A percentile compares a stretch with the other conserved stretches of the same genome.
These are phyloP conservation scores for Colletotrichum caudatum DNA, from an alignment of 2,329 filamentous ascomycete species.

Conservation along the genomic window DNA sequence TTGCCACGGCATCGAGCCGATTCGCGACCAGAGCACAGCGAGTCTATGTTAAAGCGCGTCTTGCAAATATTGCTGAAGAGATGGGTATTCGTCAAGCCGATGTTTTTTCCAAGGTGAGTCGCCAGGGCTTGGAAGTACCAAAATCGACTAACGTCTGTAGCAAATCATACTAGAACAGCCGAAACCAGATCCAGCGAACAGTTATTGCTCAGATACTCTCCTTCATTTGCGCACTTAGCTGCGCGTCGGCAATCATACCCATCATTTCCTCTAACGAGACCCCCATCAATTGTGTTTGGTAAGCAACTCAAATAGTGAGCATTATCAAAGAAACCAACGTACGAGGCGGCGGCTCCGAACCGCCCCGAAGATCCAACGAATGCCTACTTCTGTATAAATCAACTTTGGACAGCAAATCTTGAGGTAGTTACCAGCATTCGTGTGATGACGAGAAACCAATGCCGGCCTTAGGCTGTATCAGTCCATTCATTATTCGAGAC, in stretches of 20 bases:
- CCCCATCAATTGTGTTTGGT: neutral
- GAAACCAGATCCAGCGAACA: constrained; percentile 33
- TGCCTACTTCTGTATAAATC: constrained; percentile 43
- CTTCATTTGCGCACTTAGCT: constrained; percentile 34
- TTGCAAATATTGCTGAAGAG: constrained; percentile 42
- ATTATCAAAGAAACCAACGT: neutral
- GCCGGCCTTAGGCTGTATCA: constrained; percentile 55
- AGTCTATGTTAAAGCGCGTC: constrained; percentile 42
- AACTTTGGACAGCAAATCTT: constrained; percentile 46
- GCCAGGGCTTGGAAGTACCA: neutral
- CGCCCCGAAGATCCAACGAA: constrained; percentile 27
- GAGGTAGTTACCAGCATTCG: constrained; percentile 55
- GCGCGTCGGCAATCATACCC: constrained; percentile 35
- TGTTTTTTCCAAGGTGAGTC: constrained; percentile 43
- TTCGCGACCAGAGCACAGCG: constrained; percentile 43
- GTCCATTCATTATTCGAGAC: constrained; percentile 56
- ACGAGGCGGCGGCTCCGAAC: neutral
- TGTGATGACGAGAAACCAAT: constrained; percentile 58
- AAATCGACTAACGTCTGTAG: constrained; percentile 10
- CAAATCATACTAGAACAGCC: constrained; percentile 27
- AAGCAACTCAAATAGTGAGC: neutral
- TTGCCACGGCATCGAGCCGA: constrained; percentile 43
- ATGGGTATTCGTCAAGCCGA: constrained; percentile 46
- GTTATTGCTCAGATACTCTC: constrained; percentile 35
- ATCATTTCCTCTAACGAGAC: neutral